Evolutionary conservation across 2,329 filamentous ascomycete genomes (phyloP), one percentile per base, ranked within the genome.

Genomic region (Chalaropsis thielavioides): DNA sequence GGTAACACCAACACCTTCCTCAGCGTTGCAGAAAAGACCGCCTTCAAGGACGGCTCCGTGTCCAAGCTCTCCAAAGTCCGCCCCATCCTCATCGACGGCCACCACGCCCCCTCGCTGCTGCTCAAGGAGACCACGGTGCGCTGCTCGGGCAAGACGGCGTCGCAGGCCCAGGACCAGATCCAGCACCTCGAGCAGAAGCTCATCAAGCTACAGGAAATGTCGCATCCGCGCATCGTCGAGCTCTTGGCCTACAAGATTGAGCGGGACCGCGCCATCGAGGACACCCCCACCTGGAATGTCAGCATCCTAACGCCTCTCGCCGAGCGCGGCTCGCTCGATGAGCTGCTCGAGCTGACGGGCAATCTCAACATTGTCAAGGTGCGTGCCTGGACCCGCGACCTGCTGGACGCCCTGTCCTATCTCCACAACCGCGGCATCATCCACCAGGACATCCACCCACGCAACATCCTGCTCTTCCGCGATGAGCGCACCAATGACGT

Each of bases 301-400:
- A 88, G 83, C 69, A 79, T 94, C 2, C 78, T 96, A 24, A 86
- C 82, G 51, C 88, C 92, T 60, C 81, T 89, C 70, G 88, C 89
- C 11, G 87, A 90, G 63, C 91, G 89, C 73, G 91, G 90, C 0
- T 89, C 92, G 0, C 76, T 99, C 15, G 83, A 87, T 35, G 90
- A 96, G 70, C 79, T 95, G 22, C 79, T 99, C 38, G 87, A 92
- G 65, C 82, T 92, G 67, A 84, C 90, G 51, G 90, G 88, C 3
- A 82, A 82, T 38, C 77, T 96, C 62, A 83, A 87, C 51, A 82
- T 89, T 62, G 83, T 83, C 68, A 92, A 87, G 72, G 86, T 92
- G 56, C 87, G 91, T 63, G 86, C 89, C 27, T 97, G 91, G 87
- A 94, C 90, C n/a, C 85, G 92, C 67, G 90, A 96, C 71, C 79